These are phyloP conservation scores for Ramularia endophylla DNA, from an alignment of 2,329 filamentous ascomycete genomes.

Conservation along the genomic window DNA sequence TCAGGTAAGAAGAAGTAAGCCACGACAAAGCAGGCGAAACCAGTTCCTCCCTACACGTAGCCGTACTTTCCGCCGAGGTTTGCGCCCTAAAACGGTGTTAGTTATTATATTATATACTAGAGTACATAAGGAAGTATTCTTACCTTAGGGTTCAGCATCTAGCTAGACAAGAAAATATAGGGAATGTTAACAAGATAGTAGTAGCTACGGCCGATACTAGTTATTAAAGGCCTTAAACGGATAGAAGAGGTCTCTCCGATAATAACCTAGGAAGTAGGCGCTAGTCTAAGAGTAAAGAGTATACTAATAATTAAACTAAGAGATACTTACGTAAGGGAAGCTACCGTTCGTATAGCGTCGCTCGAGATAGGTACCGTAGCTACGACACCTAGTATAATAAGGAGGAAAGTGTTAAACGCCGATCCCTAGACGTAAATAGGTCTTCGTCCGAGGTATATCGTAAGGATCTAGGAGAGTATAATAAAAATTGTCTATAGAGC, in stretches of 20 bases:
- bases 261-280: slow-evolving; percentile 60
- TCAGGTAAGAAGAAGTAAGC: slow-evolving; percentile 32
- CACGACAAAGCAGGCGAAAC: slow-evolving; percentile 24
- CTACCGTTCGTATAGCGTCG: slow-evolving; percentile 35
- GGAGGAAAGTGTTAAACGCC: slow-evolving; percentile 47
- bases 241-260: slow-evolving; percentile 62
- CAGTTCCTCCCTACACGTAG: slow-evolving; percentile 5
- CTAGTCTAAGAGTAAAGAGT: slow-evolving; percentile 56
- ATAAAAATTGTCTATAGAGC: slow-evolving; percentile 57
- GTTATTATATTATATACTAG: too few species aligned
- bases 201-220: slow-evolving; percentile 56
- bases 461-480: slow-evolving; percentile 63
- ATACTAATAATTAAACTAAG: slow-evolving; percentile 61
- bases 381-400: slow-evolving; percentile 55
- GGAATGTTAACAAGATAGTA: slow-evolving; percentile 63
- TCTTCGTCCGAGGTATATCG: slow-evolving; percentile 57
- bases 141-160: too few species aligned
- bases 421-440: slow-evolving; percentile 60
- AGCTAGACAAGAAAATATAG: too few species aligned
- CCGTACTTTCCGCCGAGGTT: too few species aligned
- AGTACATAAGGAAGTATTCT: too few species aligned
- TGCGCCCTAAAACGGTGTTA: too few species aligned
- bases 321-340: slow-evolving; percentile 53
- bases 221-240: slow-evolving; percentile 58
- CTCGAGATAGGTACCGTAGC: too few species aligned